Percentiles rank a stretch among this genome's conserved stretches.
Evolutionary conservation across 1,139 yeast genomes (phyloP).

Genomic region (Sporopachydermia cereana): DNA sequence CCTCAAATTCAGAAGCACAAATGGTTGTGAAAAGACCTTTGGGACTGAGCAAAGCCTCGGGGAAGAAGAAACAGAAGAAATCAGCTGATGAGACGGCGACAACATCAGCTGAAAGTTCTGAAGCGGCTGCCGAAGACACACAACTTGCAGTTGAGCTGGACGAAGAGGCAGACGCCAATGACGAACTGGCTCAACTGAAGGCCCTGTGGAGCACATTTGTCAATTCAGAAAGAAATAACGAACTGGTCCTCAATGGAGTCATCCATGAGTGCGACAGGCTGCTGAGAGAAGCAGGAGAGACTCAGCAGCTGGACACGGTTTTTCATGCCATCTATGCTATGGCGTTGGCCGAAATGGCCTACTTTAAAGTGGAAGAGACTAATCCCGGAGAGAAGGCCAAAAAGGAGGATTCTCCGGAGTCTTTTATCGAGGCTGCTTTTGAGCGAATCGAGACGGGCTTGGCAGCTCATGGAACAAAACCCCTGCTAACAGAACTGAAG

Average conservation of each 20-base stretch:
- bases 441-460: background rate
- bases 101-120: slow-evolving; percentile 12
- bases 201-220: slow-evolving; percentile 57
- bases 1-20: no score
- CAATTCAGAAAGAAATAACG: slow-evolving; percentile 39
- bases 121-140: slow-evolving; percentile 13
- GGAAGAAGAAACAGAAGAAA: slow-evolving; percentile 31
- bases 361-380: slow-evolving; percentile 32
- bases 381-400: slow-evolving; percentile 14
- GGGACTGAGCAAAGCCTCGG: slow-evolving; percentile 63
- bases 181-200: slow-evolving; percentile 60
- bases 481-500: background rate
- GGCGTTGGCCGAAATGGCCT: slow-evolving; percentile 59
- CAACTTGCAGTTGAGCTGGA: slow-evolving; percentile 60
- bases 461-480: background rate
- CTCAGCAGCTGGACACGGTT: slow-evolving; percentile 35
- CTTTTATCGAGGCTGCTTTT: background rate
- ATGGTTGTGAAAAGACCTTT: slow-evolving; percentile 80
- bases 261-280: slow-evolving; percentile 86
- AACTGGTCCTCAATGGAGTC: slow-evolving; percentile 64
- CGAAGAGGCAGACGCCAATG: slow-evolving; percentile 61
- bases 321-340: slow-evolving; percentile 68
- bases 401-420: slow-evolving; percentile 7
- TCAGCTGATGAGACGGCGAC: slow-evolving; percentile 15
- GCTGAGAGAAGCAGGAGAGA: slow-evolving; percentile 34